Base-by-base conservation (phyloP, 306 rosid genomes). In the Abrus precatorius region DNA sequence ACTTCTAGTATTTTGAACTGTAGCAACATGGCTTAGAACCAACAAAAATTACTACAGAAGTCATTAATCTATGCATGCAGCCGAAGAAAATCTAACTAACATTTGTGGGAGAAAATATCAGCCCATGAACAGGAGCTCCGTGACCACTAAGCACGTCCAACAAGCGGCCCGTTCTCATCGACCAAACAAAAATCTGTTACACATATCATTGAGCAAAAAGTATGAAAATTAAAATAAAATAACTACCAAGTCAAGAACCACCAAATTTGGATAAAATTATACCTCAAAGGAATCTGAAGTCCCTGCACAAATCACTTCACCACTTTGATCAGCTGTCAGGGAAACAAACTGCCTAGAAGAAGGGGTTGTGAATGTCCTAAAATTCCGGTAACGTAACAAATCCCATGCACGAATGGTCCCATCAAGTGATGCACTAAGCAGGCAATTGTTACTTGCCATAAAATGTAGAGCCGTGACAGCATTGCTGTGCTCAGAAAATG, bases 331-430 rank as follows among this genome's bases (percentile, higher is more conserved):
- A 53, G 96, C 96, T 3, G 98, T 81, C 88, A 93, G 41, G 55
- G 99, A 95, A 86, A 88, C 96, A 86, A 93, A 95, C 83, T 95
- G 99, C 73, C 91, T 88, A 5, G 97, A 72, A 55, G 93, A 84
- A 74, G 97, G 94, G 69, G 94, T 86, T 1, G 94, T 90, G 85
- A 90, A 93, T 1, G 92, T 89, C 88, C 88, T 85, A 79, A 93
- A 95, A 79, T 95, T 95, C 70, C 98, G 85, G 78, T 93, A 95
- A 54, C 97, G 94, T 83, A 89, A 56, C 78, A 93, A 81, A 87
- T 95, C 98, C 99, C 99, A 95, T 1, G 99, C 99, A 13, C 94
- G 94, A 69, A 95, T 94, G 50, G 99, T 93, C 66, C 99, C 99
- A 57, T 95, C 99, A 76, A 93, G 91, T 69, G 99, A 95, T 54